A percentile compares a stretch with the other conserved stretches of the same genome.
phyloP scores from a whole-genome alignment of 768 basidiomycete species.

The Serendipita sp. region DNA sequence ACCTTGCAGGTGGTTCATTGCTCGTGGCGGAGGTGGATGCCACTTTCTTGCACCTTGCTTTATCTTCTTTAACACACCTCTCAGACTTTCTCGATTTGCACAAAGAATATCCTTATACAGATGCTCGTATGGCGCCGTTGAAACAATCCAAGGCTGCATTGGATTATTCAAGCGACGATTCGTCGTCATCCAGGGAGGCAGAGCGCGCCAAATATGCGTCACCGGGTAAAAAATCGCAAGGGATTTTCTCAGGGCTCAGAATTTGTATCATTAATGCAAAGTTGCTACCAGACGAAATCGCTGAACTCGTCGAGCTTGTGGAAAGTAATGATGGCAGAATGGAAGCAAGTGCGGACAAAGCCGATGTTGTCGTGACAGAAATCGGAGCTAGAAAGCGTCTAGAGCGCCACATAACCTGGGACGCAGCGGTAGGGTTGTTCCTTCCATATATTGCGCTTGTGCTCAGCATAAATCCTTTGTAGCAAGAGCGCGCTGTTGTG shows the following conservation, averaged over 20 bases:
- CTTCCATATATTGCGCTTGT: neutral
- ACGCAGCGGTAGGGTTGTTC: conserved; percentile 36
- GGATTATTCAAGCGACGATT: neutral
- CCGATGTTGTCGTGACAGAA: conserved; percentile 50
- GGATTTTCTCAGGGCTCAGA: conserved; percentile 8
- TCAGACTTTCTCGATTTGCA: neutral
- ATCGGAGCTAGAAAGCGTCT: conserved; percentile 50
- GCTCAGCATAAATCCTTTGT: neutral
- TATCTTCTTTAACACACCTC: neutral
- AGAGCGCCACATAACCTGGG: conserved; percentile 52
- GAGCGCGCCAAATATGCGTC: neutral
- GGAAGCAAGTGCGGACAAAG: conserved; percentile 24
- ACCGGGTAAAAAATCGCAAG: neutral
- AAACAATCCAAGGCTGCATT: neutral
- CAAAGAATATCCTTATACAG: neutral
- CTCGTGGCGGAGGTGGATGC: neutral
- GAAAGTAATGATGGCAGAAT: conserved; percentile 13
- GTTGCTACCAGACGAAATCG: conserved; percentile 14
- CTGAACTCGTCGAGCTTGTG: conserved; percentile 16
- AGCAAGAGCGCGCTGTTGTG: conserved; percentile 26
- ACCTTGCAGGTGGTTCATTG: too few species aligned
- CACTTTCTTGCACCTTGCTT: neutral
- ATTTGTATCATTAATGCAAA: conserved; percentile 22
- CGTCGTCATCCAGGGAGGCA: neutral
- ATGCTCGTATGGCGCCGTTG: neutral